Evolutionary conservation across 2,329 filamentous ascomycete species (phyloP), one percentile per base, ranked within the genome.

Genomic region (Parascedosporium putredinis): DNA sequence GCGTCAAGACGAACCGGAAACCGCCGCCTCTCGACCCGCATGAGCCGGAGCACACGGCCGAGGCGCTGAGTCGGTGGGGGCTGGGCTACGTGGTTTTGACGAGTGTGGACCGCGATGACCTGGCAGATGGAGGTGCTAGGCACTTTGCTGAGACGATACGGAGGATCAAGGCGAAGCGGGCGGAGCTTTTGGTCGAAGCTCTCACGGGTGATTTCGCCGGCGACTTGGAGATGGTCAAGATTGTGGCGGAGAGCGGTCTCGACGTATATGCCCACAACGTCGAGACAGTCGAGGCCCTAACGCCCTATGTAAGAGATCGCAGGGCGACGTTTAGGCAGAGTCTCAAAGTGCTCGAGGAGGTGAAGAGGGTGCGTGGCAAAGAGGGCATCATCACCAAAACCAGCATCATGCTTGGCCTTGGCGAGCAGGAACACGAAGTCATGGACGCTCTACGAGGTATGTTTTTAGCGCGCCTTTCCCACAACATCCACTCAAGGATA

Each of bases 181-280:
- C 86, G 2, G 78, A 79, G 1, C 79, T 91, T 65, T 72, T 94
- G 5, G 87, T 94, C 4, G 88, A 94, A 67, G 84, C 86, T 1
- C 64, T 94, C 62, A 93, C 91, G 2, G 89, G 93, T 40, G 93
- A 98, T 60, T 97, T 88, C 65, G 72, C 67, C 2, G 93, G 93
- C 16, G 80, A 98, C 59, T 56, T 90, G 56, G 89, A 94, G 51
- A 90, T 91, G 86, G 93, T 94, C 31, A 73, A 74, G 59, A 63
- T 91, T 48, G 88, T 98, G 40, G 93, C 91, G 0, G 74, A 79
- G 55, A 95, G 88, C 59, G 93, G 93, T 1, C 70, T 98, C 50
- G 93, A 98, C 62, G 93, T 98, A 2, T 98, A 91, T 64, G 93
- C 93, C 31, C 93, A 98, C 68, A 98, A 98, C 58, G 78, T 98